Base-by-base conservation (phyloP, 2,329 filamentous ascomycete genomes). In the Pseudonectria buxi region DNA sequence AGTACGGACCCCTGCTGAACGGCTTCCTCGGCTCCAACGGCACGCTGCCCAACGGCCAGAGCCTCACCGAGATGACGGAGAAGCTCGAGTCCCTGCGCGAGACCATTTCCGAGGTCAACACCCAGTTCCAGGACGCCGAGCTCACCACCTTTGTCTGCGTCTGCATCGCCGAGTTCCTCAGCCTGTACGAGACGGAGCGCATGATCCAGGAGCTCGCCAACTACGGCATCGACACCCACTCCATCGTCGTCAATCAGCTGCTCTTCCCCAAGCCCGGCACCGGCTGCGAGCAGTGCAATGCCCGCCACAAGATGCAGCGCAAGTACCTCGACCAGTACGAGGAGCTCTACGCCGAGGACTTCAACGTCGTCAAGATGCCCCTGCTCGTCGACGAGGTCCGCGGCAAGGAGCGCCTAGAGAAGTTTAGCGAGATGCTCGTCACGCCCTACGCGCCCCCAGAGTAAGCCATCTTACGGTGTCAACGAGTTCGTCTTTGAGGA, bases 311-410 rank as follows among this genome's bases (percentile, higher is more conserved):
- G 71, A 98, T 98, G 92, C 92, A 98, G 72, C 92, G 88, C 72
- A 98, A 98, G 70, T 98, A 98, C 59, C 74, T 98, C 28, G 89
- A 96, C 58, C 90, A 98, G 72, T 96, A 96, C 54, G 89, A 94
- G 65, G 92, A 98, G 69, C 68, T 98, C 40, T 98, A 98, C 60
- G 89, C 95, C 57, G 92, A 98, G 63, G 63, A 66, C 41, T 98
- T 98, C 69, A 95, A 98, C 59, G 89, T 98, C 26, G 90, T 98
- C 50, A 90, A 90, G 72, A 96, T 98, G 89, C 92, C 92, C 26
- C 65, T 98, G 55, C 67, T 98, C 40, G 86, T 94, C 2, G 90
- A 98, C 62, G 92, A 98, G 68, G 89, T 98, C 9, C 73, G 92
- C 54, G 92, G 92, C 29, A 95, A 94, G 72, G 90, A 96, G 57